Base-by-base conservation (phyloP, 192 early-diverging fungal genomes). In the Pilaira anomala region DNA sequence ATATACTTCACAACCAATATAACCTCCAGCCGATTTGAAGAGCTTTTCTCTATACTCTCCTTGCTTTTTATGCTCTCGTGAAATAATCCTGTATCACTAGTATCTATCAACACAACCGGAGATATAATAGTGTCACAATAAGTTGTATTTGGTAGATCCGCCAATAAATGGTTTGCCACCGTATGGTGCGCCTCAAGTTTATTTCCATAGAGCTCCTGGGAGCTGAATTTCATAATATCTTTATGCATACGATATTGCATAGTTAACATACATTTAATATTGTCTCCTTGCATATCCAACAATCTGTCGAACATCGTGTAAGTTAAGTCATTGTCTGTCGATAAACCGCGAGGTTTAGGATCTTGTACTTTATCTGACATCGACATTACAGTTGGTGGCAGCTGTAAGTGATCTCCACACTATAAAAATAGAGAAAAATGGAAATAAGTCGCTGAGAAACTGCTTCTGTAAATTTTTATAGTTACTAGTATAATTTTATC, bases 191-290 rank as follows among this genome's bases (percentile, higher is more conserved):
- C 84, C 2, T 75, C 74, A 21, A 96, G 80, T 19, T 79, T 40
- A 13, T 77, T 74, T 11, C 85, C 80, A 72, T 97, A 97, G 28
- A 97, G 73, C 30, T 73, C 71, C 12, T 78, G 52, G 7, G 83
- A 78, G 9, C 92, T 86, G 28, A 90, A 91, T 7, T 75, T 53
- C 87, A 89, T 91, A 48, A 97, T 94, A n/a, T 69, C 51, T 39
- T 83, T 68, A 69, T 97, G 79, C 92, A 94, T 94, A 21, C 94
- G 85, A 65, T 97, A 97, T 72, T 97, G 94, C 2, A 84, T 84
- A 11, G 79, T 78, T 9, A 97, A 74, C 76, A 93, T 83, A 28
- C 77, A 55, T 62, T 88, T 88, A 54, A 89, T 77, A 6, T 55
- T 41, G 3, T 64, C 63, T 14, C 87, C 87, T 55, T 88, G 79